A percentile compares a stretch with the other conserved stretches of the same genome.
Evolutionary conservation across 495 filamentous ascomycete genomes (phyloP).

Genomic region (Elasticomyces elasticus): DNA sequence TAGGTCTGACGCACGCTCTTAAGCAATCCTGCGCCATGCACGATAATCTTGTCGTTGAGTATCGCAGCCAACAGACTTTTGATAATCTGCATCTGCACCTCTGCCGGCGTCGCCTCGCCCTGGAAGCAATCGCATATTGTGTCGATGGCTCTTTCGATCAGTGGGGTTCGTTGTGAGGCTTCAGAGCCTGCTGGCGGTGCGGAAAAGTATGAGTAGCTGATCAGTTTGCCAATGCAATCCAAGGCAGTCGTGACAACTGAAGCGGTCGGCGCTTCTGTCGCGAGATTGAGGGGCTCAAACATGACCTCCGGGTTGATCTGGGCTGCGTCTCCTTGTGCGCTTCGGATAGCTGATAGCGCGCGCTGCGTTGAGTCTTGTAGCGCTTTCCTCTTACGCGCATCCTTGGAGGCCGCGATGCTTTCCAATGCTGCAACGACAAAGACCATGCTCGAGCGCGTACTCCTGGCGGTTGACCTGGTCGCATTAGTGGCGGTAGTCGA

Average conservation of each 20-base stretch:
- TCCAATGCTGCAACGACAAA: conserved; percentile 91
- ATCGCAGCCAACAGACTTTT: conserved; percentile 93
- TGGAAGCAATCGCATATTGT: conserved; percentile 99
- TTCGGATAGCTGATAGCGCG: conserved; percentile 74
- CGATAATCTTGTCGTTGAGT: conserved; percentile 94
- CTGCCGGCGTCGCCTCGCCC: conserved; percentile 78
- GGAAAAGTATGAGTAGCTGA: conserved; percentile 96
- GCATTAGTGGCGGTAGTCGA: conserved; percentile 47
- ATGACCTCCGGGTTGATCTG: conserved; percentile 75
- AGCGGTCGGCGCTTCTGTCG: conserved; percentile 73
- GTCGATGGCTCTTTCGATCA: conserved; percentile 97
- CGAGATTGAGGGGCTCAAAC: conserved; percentile 80
- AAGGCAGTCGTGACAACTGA: conserved; percentile 79
- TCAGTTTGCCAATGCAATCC: conserved; percentile 97
- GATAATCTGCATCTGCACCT: conserved; percentile 94
- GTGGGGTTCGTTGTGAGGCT: conserved; percentile 38
- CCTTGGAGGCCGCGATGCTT: conserved; percentile 76
- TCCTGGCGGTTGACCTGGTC: conserved; percentile 51
- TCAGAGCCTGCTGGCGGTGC: conserved; percentile 44
- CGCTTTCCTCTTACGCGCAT: conserved; percentile 70
- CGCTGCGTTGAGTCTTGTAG: conserved; percentile 68
- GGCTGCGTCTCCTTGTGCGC: conserved; percentile 50
- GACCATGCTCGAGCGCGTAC: conserved; percentile 78
- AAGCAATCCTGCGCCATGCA: conserved; percentile 89
- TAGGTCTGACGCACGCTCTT: conserved; percentile 99